Conservation (phyloP, 768 basidiomycete genomes). For the Tulasnella sp. region DNA sequence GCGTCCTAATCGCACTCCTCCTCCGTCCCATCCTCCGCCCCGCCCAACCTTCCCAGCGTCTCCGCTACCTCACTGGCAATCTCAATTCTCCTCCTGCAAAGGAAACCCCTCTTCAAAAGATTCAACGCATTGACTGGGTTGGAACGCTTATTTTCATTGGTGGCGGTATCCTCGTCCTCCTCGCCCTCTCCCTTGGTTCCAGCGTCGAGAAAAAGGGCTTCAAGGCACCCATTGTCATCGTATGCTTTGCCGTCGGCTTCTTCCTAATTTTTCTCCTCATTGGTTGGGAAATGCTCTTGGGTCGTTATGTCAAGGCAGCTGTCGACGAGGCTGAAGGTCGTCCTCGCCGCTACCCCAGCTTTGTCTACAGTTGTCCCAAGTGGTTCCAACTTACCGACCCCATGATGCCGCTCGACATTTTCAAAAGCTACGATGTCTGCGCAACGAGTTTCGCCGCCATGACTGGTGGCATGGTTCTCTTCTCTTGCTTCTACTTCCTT, state of each 20-base stretch:
- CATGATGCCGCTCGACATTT: slow-evolving; percentile 38
- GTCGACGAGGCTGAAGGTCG: background rate
- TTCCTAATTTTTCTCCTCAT: slow-evolving; percentile 32
- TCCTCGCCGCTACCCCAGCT: background rate
- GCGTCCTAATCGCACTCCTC: slow-evolving; percentile 32
- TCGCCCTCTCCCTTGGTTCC: slow-evolving; percentile 43
- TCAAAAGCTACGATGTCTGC: slow-evolving; percentile 34
- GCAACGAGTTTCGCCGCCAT: slow-evolving; percentile 31
- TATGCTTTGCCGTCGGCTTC: slow-evolving; percentile 35
- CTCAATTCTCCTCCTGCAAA: slow-evolving; percentile 13
- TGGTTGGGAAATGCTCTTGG: slow-evolving; percentile 34
- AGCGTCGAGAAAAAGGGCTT: slow-evolving; percentile 29
- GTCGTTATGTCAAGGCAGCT: slow-evolving; percentile 19
- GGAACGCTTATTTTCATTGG: slow-evolving; percentile 35
- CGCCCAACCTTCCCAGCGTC: slow-evolving; percentile 16
- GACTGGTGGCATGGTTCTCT: slow-evolving; percentile 36
- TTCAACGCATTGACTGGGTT: slow-evolving; percentile 36
- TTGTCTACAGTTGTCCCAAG: slow-evolving; percentile 10
- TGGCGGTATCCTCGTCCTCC: slow-evolving; percentile 36
- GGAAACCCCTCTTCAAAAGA: slow-evolving; percentile 20
- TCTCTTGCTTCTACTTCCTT: slow-evolving; percentile 41
- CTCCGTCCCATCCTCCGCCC: slow-evolving; percentile 25
- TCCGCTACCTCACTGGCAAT: background rate
- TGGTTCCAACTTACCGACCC: slow-evolving; percentile 25
- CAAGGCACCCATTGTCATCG: slow-evolving; percentile 33